Evolutionary conservation across 345 rosid genomes (phyloP).

Genomic region (Salix exigua): DNA sequence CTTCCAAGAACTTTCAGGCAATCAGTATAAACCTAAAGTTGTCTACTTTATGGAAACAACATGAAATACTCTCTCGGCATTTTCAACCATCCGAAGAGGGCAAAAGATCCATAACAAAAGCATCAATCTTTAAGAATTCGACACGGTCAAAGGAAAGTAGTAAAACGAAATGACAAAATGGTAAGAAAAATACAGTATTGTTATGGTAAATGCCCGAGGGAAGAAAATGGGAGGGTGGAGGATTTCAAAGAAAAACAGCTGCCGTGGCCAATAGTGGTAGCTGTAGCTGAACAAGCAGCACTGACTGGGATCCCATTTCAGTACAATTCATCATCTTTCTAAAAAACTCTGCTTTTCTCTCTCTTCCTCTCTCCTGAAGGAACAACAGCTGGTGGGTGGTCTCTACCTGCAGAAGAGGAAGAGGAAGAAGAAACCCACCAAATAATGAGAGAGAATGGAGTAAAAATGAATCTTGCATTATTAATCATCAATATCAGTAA

Average conservation of each 20-base stretch:
- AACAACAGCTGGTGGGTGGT: conserved; percentile 9
- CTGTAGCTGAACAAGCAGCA: not conserved
- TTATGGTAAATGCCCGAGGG: not conserved
- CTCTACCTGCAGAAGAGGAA: conserved; percentile 1
- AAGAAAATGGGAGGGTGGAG: not conserved
- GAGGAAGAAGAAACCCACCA: not conserved
- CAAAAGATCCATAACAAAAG: not conserved
- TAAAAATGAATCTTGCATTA: not conserved
- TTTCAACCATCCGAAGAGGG: not conserved
- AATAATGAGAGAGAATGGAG: not conserved
- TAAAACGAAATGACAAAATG: not conserved
- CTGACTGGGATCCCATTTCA: conserved; percentile 12
- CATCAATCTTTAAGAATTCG: not conserved
- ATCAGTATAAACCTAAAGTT: too few species aligned
- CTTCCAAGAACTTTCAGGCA: too few species aligned
- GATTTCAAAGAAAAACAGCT: not conserved
- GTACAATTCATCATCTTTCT: not conserved
- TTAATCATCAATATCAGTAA: not conserved
- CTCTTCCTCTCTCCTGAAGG: conserved; percentile 1
- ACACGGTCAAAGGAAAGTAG: not conserved
- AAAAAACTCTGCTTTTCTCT: not conserved
- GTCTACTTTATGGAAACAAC: not conserved
- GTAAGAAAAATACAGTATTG: not conserved
- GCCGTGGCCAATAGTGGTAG: not conserved
- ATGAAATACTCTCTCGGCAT: not conserved